These are phyloP conservation scores for Lasiosphaeria miniovina DNA, from an alignment of 495 filamentous ascomycete genomes.

Conservation along the genomic window DNA sequence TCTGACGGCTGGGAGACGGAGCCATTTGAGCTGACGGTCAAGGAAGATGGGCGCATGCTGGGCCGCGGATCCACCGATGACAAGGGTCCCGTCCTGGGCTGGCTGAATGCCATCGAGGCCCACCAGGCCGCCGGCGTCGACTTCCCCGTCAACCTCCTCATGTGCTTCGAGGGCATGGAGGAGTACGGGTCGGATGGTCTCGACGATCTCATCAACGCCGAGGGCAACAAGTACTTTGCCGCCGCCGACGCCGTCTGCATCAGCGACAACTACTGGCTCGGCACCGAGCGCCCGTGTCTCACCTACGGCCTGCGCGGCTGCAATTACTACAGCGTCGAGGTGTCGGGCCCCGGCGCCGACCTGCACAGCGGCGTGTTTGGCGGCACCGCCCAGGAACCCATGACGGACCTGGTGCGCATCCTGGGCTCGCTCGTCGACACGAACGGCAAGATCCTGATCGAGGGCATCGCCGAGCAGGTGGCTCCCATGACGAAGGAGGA, in stretches of 20 bases:
- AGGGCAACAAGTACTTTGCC: conserved; percentile 88
- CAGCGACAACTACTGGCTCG: conserved; percentile 99
- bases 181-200: conserved; percentile 97
- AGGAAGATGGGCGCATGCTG: conserved; percentile 88
- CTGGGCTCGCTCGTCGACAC: conserved; percentile 81
- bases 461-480: conserved; percentile 86
- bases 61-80: conserved; percentile 96
- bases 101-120: conserved; percentile 96
- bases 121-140: conserved; percentile 92
- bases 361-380: conserved; percentile 96
- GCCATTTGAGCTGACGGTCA: conserved; percentile 86
- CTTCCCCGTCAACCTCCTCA: conserved; percentile 94
- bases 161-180: conserved; percentile 99
- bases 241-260: conserved; percentile 97
- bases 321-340: conserved; percentile 90
- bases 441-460: conserved; percentile 84
- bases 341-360: conserved; percentile 88
- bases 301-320: conserved; percentile 97
- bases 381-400: conserved; percentile 92
- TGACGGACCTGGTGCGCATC: conserved; percentile 89
- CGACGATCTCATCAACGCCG: conserved; percentile 86
- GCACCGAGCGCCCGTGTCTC: conserved; percentile 94
- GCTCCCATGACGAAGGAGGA: conserved; percentile 84
- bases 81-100: conserved; percentile 96
- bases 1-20: conserved; percentile 96